Conservation (phyloP, 176 grass and related monocot genomes). For the Musa beccarii region DNA sequence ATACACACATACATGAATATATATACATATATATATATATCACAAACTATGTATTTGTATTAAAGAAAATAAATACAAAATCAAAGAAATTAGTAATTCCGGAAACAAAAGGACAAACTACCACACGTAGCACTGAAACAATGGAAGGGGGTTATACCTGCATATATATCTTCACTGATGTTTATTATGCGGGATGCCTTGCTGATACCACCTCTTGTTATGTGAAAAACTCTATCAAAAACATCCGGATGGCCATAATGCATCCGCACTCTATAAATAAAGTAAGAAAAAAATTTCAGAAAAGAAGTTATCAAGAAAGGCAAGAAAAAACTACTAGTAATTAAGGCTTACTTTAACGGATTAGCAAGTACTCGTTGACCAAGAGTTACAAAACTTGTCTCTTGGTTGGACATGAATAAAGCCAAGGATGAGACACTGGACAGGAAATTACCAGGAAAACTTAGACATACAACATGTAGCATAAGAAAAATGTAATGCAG, state of each 20-base stretch:
- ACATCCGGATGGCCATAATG: slow-evolving; percentile 98
- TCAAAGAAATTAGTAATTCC: background rate
- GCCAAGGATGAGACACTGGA: slow-evolving; percentile 84
- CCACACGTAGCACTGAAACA: background rate
- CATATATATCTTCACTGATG: slow-evolving; percentile 95
- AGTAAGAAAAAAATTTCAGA: background rate
- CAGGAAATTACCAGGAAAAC: slow-evolving; percentile 9
- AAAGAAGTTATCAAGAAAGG: background rate
- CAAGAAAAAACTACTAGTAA: slow-evolving; percentile 2
- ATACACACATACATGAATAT: no score
- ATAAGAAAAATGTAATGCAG: slow-evolving; percentile 2
- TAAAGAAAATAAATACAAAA: background rate
- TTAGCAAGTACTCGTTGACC: slow-evolving; percentile 90
- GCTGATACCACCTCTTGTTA: slow-evolving; percentile 91
- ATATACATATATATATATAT: no score
- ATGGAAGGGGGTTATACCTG: slow-evolving; percentile 40
- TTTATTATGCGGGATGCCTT: slow-evolving; percentile 89
- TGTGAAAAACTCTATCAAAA: slow-evolving; percentile 97
- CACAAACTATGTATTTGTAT: no score
- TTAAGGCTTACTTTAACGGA: slow-evolving; percentile 66
- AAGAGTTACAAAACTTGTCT: slow-evolving; percentile 93
- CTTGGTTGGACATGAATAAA: slow-evolving; percentile 90
- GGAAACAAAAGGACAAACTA: background rate
- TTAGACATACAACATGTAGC: background rate
- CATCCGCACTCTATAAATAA: slow-evolving; percentile 70